Evolutionary conservation across 148 eudicot species (phyloP), one percentile per base, ranked within the genome.

Genomic region (Hydrangea macrophylla): DNA sequence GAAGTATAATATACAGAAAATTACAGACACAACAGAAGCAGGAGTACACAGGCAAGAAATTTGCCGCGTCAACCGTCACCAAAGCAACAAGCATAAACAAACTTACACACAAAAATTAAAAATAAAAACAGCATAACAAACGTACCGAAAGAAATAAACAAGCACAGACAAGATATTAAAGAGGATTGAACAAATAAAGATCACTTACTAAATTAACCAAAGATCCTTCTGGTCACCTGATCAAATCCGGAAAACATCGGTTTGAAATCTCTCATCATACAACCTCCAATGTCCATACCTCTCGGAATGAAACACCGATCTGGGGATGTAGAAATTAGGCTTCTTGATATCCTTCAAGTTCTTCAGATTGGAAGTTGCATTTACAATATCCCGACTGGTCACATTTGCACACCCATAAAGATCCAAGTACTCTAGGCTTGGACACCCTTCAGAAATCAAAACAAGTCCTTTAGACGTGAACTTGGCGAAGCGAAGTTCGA

Each of bases 221-320:
- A 0, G 17, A 15, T 35, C 8, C 8, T 48, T 17, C n/a, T 5
- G 20, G 22, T 48, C n/a, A 22, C 6, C 6, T 55, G 51, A 58
- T 86, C 83, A 94, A 62, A 94, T 94, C 65, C 97, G 80, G 71
- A 94, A 94, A 50, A 84, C 79, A 66, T 90, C 98, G 0, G 92
- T 94, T 55, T 94, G 90, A 76, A 94, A 94, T 44, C 97, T 83
- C 36, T 94, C 99, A 75, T 90, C 97, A 58, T 94, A 94, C 84
- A 94, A 72, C 35, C 64, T 71, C 99, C 99, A 94, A 76, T 90
- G 97, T 12, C 97, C 96, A 65, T 91, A 90, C 76, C 97, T 78
- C 73, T 94, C 97, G 0, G 88, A 75, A 40, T 90, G 91, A 62
- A 69, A 88, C 18, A 76, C 86, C 0, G 95, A 80, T 62, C 95